Evolutionary conservation across 2,329 filamentous ascomycete genomes (phyloP), one percentile per base, ranked within the genome.

Genomic region (Macroventuria anomochaeta): DNA sequence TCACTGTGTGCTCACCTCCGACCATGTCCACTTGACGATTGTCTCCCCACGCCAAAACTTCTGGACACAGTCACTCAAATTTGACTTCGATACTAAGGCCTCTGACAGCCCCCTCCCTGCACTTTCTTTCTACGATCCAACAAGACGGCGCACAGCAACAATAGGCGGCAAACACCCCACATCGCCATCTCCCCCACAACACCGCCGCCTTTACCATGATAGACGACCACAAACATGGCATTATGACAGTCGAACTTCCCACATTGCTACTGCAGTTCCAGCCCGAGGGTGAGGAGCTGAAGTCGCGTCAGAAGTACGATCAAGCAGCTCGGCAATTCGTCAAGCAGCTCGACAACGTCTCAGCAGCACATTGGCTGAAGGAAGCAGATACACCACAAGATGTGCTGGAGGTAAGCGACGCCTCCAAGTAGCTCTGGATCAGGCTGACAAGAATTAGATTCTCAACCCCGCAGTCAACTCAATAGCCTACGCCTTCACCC

Each of bases 391-490:
- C 76, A 38, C 65, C 71, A 52, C 69, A 78, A 53, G 75, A 76
- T 62, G 47, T 78, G 13, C 65, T 79, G 38, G 68, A 75, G 49
- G 73, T 75, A 64, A 31, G 66, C 26, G 8, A 11, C 20, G 13
- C 23, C 15, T 40, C 1, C 2, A 13, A 13, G 7, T n/a, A 1
- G 32, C 10, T 18, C 3, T 15, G 38, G 4, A 17, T 17, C 17
- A 17, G 12, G 25, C 61, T 70, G 33, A 70, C 38, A 12, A 5
- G 5, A 25, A 10, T 3, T 29, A 79, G 71, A 61, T 79, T 28
- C 73, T 87, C 53, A 78, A 87, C 61, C 85, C 87, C 17, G 71
- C 79, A 7, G 70, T 78, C 32, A 84, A 88, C 68, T 82, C 83
- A 15, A 78, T 88, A 57, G 77, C 83, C 7, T 88, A 87, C 70